phyloP scores from a whole-genome alignment of 1,284 basidiomycete species.

The Megacollybia platyphylla region DNA sequence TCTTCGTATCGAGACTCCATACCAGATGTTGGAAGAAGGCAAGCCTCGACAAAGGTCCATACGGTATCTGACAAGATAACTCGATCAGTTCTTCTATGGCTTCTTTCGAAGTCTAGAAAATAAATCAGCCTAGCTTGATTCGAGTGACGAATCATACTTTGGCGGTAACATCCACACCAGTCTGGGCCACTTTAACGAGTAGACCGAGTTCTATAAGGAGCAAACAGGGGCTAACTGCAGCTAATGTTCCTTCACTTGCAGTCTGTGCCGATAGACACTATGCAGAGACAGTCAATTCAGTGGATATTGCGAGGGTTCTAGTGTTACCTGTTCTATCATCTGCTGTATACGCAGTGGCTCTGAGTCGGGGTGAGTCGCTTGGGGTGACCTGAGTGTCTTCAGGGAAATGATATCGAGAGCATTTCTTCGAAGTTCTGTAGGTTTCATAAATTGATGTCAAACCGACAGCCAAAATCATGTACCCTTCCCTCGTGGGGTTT shows the following conservation, averaged over 20 bases:
- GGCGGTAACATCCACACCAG: background rate
- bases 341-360: background rate
- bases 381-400: constrained; percentile 13
- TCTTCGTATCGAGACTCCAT: constrained; percentile 31
- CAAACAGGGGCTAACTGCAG: too few relatives aligned
- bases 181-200: too few relatives aligned
- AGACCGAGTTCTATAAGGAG: too few relatives aligned
- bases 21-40: constrained; percentile 40
- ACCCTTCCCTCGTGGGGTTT: background rate
- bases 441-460: constrained; percentile 5
- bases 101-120: constrained; percentile 5
- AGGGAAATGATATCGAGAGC: constrained; percentile 28
- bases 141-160: background rate
- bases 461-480: background rate
- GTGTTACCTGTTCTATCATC: background rate
- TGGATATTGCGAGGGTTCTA: too few relatives aligned
- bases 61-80: constrained; percentile 17
- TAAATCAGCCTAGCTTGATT: background rate
- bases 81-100: constrained; percentile 20
- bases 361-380: background rate
- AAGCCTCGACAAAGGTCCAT: constrained; percentile 26
- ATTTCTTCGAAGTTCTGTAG: constrained; percentile 21
- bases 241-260: too few relatives aligned
- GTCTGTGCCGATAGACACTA: too few relatives aligned
- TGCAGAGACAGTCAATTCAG: too few relatives aligned